A percentile compares a stretch with the other conserved stretches of the same genome.
Conservation (phyloP, 2,329 filamentous ascomycete genomes). For the Colletotrichum chrysophilum region DNA sequence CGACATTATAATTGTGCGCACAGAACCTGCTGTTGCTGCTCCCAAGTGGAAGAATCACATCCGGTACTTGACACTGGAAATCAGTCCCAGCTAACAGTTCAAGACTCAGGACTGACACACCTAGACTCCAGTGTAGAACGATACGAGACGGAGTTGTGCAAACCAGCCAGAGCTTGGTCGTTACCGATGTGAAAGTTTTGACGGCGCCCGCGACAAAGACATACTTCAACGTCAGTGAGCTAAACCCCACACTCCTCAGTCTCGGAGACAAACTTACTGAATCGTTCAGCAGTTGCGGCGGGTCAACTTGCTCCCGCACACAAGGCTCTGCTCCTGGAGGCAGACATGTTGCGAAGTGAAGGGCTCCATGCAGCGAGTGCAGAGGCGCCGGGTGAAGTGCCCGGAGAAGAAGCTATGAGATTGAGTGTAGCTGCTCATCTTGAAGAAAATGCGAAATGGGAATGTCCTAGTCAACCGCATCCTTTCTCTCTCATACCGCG, state of each 20-base stretch:
- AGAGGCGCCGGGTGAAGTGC: conserved; percentile 14
- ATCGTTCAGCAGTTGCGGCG: neutral
- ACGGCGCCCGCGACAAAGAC: neutral
- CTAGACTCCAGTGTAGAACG: neutral
- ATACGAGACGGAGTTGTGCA: neutral
- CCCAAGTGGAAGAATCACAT: neutral
- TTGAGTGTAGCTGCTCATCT: neutral
- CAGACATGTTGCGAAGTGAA: conserved; percentile 22
- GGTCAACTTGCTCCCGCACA: neutral
- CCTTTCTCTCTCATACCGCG: neutral
- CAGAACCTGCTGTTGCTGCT: neutral
- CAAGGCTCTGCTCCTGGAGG: neutral
- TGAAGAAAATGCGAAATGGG: neutral
- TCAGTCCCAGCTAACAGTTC: neutral
- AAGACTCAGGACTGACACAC: neutral
- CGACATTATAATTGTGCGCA: neutral
- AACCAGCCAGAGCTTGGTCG: neutral
- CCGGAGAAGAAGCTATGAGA: neutral
- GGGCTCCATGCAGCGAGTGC: conserved; percentile 20
- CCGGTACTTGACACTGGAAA: neutral
- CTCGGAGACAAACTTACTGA: neutral
- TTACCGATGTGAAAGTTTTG: neutral
- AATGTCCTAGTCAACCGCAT: neutral
- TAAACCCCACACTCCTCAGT: neutral
- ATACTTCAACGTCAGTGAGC: neutral